Conservation (phyloP, 305 asterid genomes). For the Rubia tinctorum region DNA sequence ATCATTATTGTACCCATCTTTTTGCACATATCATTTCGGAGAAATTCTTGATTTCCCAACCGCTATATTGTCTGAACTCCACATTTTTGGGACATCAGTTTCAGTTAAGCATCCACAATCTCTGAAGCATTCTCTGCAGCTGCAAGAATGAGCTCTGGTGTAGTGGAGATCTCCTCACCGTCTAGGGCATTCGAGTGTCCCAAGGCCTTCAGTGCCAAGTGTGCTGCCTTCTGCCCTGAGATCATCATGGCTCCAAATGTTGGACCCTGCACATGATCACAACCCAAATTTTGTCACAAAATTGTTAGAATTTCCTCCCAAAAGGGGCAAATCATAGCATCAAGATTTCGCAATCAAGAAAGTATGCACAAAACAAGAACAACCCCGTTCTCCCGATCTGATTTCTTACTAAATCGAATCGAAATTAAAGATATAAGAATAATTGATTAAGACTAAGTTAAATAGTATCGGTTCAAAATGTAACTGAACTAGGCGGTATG, state of each 20-base stretch:
- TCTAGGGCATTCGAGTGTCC: conserved; percentile 69
- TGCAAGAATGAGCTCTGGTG: conserved; percentile 56
- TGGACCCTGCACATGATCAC: conserved; percentile 52
- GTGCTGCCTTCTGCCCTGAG: conserved; percentile 90
- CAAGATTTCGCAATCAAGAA: background rate
- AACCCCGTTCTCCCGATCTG: too few species aligned
- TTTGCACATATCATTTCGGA: background rate
- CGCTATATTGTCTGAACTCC: background rate
- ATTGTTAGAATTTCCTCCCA: background rate
- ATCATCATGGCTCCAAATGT: conserved; percentile 95
- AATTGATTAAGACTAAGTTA: too few species aligned
- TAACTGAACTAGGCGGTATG: too few species aligned
- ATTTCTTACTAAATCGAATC: too few species aligned
- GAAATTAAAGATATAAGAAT: too few species aligned
- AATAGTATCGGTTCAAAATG: too few species aligned
- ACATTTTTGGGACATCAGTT: conserved; percentile 15
- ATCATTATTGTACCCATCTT: background rate
- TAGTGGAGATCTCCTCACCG: conserved; percentile 23
- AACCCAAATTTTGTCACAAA: background rate
- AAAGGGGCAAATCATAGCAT: background rate
- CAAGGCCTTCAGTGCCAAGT: conserved; percentile 76
- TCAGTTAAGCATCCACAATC: conserved; percentile 53
- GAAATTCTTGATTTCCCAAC: too few species aligned
- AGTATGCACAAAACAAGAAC: background rate
- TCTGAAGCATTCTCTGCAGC: conserved; percentile 45